Base-by-base conservation (phyloP, 495 filamentous ascomycete genomes). In the Trichoderma parareesei region DNA sequence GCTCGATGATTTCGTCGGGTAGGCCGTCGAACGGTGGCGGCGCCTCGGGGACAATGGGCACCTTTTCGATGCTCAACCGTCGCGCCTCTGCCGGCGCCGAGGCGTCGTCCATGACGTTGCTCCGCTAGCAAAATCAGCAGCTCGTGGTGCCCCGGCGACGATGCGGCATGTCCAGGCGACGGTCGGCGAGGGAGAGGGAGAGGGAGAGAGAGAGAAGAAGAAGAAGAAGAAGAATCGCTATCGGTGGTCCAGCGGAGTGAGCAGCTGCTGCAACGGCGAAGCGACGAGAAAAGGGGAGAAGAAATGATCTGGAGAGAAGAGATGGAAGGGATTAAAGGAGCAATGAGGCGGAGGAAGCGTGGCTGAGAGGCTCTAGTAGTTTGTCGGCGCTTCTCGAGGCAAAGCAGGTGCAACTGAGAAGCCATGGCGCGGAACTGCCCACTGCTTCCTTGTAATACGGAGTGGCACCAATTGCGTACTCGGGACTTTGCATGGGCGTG, bases 1-100 rank as follows among this genome's bases (percentile, higher is more conserved):
- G 79, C 68, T 80, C 69, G 65, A 82, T 79, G 55, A 82, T 81
- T 69, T 82, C 79, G 65, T 80, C 77, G 13, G 79, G 79, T 42
- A 82, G 70, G 27, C 70, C 72, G 38, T 77, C 74, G 61, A 82
- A 80, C 7, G 61, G 60, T 20, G 35, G 35, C 37, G 60, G 41
- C 10, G 60, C 35, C 37, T 41, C 60, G 60, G 10, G n/a, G 60
- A 57, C 33, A 27, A 57, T 33, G 27, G 53, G 53, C 53, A n/a
- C 27, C 53, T 57, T 57, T 57, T 57, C 53, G 53, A 57, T 57
- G 27, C 53, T 57, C 20, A 35, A 38, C 53, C 53, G 53, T 16
- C 53, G 53, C 53, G 53, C 53, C 53, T 57, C 53, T 57, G 53
- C 20, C 53, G 53, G 53, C 33, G 53, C 53, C 53, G 20, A 35